These are phyloP conservation scores for Exophiala lecanii-corni DNA, from an alignment of 2,329 filamentous ascomycete species.

Conservation along the genomic window DNA sequence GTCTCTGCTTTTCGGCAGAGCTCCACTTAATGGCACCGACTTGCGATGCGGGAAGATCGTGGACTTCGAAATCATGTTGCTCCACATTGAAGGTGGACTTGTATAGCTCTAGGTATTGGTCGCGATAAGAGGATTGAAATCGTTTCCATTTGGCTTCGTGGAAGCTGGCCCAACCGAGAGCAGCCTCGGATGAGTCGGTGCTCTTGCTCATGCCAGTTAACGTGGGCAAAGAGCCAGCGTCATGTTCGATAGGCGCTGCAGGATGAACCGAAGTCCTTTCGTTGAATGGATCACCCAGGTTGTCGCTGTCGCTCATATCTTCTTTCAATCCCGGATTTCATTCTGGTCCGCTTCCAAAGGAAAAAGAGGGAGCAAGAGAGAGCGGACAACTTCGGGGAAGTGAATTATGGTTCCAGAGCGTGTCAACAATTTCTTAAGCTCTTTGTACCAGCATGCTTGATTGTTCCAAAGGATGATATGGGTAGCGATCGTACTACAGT, in stretches of 20 bases:
- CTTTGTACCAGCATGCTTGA: no score
- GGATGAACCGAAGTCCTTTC: background rate
- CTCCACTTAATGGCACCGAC: conserved; percentile 70
- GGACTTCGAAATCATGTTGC: conserved; percentile 25
- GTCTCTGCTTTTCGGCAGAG: conserved; percentile 60
- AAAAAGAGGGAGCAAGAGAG: no score
- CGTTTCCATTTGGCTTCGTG: conserved; percentile 20
- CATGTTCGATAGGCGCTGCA: background rate
- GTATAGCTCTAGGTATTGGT: conserved; percentile 48
- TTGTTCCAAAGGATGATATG: no score
- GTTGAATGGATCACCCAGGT: background rate
- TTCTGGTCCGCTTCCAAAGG: no score
- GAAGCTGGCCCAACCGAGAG: conserved; percentile 1
- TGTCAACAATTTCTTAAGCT: no score
- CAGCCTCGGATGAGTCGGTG: background rate
- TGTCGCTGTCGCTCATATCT: background rate
- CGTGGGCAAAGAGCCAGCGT: background rate
- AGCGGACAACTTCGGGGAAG: no score
- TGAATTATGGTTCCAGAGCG: no score
- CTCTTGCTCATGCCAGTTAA: background rate
- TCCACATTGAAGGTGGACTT: conserved; percentile 52
- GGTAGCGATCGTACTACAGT: no score
- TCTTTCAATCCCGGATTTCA: no score
- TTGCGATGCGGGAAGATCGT: conserved; percentile 39
- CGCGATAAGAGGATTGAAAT: conserved; percentile 37